Evolutionary conservation across 192 early-diverging fungal genomes (phyloP).

Genomic region (Gonapodya sp.): DNA sequence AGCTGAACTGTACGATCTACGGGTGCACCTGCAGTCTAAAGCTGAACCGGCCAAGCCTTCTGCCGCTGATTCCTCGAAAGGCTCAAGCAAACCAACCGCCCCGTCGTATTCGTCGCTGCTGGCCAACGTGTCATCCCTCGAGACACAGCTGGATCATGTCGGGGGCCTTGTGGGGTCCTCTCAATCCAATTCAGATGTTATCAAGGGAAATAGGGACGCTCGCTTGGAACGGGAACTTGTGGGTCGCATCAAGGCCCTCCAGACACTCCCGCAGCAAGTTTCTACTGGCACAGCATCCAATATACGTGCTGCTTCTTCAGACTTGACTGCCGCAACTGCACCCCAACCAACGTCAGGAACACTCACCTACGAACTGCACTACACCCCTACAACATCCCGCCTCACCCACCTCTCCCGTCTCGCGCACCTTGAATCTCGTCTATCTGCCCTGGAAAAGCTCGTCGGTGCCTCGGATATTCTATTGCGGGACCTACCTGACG

Average conservation of each 20-base stretch:
- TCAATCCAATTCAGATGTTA: not conserved
- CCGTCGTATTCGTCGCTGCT: not conserved
- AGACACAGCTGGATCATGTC: not conserved
- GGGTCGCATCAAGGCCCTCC: not conserved
- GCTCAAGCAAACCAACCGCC: not conserved
- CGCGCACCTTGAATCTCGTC: not conserved
- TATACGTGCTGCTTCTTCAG: not conserved
- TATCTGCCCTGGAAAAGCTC: not conserved
- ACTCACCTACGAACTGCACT: not conserved
- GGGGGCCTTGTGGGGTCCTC: not conserved
- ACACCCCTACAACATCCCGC: not conserved
- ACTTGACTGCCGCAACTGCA: not conserved
- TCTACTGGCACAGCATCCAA: not conserved
- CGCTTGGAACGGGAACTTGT: not conserved
- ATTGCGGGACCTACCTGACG: not conserved
- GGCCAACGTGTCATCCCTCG: not conserved
- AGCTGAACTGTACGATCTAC: not conserved
- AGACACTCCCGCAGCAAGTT: not conserved
- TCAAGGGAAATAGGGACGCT: not conserved
- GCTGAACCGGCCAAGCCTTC: too few relatives aligned
- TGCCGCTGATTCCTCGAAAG: not conserved
- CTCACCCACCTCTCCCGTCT: not conserved
- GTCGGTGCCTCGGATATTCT: not conserved
- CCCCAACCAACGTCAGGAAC: not conserved
- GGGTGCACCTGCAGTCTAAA: not conserved